Evolutionary conservation across 192 early-diverging fungal genomes (phyloP), one percentile per base, ranked within the genome.

Genomic region (Rhizophlyctis rosea): DNA sequence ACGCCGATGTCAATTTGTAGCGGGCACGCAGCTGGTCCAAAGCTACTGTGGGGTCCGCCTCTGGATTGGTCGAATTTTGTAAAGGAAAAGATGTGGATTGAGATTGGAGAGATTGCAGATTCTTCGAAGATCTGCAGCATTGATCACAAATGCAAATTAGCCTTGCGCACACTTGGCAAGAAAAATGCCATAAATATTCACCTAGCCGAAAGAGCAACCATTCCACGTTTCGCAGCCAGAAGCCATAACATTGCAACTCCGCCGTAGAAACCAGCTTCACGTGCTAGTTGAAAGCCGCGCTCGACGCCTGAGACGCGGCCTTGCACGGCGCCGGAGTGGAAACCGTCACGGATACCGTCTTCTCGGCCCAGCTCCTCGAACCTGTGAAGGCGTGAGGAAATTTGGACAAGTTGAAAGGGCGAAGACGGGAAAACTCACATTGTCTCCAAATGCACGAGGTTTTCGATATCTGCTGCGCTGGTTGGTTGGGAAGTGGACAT

Each of bases 351-450:
- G 14, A 63, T 62, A n/a, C 68, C 68, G 54, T 69, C 68, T 47
- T 69, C 60, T 23, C 61, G 61, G 1, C 68, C 68, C 7, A 63
- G 34, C 48, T 69, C 61, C 54, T 69, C 68, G 35, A 69, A 69
- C 65, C 65, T 68, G n/a, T 21, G 27, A 18, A 14, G 16, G 30
- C 56, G 18, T 58, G 0, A 32, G n/a, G n/a, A n/a, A n/a, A n/a
- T n/a, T n/a, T n/a, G n/a, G n/a, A n/a, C n/a, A n/a, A n/a, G n/a
- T n/a, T n/a, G n/a, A 54, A 54, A 54, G 24, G 23, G 52, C 52
- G 14, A 14, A 16, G 14, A 30, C 14, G 44, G 0, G 7, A 29
- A n/a, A 50, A 23, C n/a, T 64, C 47, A 67, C 67, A 68, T 68
- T 4, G 67, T 68, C 34, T 68, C 67, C 34, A 68, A 48, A 34